Evolutionary conservation across 2,329 filamentous ascomycete genomes (phyloP).

Genomic region (Ophiostoma pallidulum): DNA sequence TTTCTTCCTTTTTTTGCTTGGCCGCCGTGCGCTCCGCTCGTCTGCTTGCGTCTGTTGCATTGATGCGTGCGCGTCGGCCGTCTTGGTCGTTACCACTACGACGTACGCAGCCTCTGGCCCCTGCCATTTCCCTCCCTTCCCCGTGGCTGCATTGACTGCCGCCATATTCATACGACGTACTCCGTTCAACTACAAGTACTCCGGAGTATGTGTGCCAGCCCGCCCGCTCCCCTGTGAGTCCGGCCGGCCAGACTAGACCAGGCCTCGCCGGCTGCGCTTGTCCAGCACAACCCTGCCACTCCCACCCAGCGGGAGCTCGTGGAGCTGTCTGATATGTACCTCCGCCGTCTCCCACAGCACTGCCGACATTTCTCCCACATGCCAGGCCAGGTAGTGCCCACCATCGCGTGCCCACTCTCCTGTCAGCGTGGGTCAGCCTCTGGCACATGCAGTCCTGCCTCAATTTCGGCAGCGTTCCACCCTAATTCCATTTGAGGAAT

Average conservation of each 20-base stretch:
- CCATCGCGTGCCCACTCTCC: not conserved
- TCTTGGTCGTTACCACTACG: not conserved
- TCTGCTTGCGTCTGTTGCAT: not conserved
- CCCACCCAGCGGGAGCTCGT: too few species aligned
- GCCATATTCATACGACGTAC: too few species aligned
- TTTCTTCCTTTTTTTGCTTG: constrained; percentile 1
- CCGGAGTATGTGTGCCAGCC: too few species aligned
- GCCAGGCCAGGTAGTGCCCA: too few species aligned
- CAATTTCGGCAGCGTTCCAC: constrained; percentile 33
- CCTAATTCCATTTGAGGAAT: constrained; percentile 28
- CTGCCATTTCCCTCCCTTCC: not conserved
- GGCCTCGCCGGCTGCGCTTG: not conserved
- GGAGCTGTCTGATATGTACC: too few species aligned
- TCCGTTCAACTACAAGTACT: too few species aligned
- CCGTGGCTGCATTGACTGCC: not conserved
- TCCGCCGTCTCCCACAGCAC: not conserved
- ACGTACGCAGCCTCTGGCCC: not conserved
- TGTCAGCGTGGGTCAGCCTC: constrained; percentile 17
- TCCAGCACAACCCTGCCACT: too few species aligned
- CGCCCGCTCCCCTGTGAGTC: too few species aligned
- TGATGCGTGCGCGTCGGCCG: not conserved
- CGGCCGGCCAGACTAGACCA: too few species aligned
- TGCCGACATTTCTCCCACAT: not conserved
- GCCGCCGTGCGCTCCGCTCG: too few species aligned
- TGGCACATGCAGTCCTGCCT: constrained; percentile 24